Evolutionary conservation across 306 rosid species (phyloP).

Genomic region (Vigna mungo): DNA sequence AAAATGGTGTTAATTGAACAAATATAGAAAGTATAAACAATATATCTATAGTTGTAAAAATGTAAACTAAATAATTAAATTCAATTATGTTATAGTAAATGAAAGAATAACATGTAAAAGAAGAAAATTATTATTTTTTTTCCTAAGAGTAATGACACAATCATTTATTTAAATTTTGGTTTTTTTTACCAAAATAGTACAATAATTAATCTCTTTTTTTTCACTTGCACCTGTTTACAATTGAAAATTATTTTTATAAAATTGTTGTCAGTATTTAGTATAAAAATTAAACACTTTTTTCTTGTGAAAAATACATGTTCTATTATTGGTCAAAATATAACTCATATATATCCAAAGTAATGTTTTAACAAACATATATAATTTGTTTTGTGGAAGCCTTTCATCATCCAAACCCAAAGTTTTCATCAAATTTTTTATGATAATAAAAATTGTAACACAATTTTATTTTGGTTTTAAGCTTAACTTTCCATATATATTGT

Average conservation of each 20-base stretch:
- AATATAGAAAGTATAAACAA: neutral
- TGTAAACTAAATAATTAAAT: neutral
- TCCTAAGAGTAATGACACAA: neutral
- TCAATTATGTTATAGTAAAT: neutral
- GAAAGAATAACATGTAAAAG: neutral
- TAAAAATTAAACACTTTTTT: too few species aligned
- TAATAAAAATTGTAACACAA: neutral
- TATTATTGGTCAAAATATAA: too few species aligned
- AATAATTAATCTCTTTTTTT: neutral
- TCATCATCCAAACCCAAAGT: neutral
- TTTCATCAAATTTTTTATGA: neutral
- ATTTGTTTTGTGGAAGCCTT: neutral
- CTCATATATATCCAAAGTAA: too few species aligned
- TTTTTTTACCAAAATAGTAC: neutral
- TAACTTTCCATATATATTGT: constrained; percentile 1
- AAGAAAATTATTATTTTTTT: neutral
- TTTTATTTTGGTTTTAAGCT: neutral
- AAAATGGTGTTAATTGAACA: neutral
- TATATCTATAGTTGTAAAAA: neutral
- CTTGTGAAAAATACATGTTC: too few species aligned
- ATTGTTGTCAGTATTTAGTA: too few species aligned
- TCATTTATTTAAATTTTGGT: neutral
- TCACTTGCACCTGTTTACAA: neutral
- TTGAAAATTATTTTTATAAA: too few species aligned
- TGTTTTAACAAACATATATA: too few species aligned